These are phyloP conservation scores for Meredithiella fracta DNA, from an alignment of 2,329 filamentous ascomycete genomes.

Conservation along the genomic window DNA sequence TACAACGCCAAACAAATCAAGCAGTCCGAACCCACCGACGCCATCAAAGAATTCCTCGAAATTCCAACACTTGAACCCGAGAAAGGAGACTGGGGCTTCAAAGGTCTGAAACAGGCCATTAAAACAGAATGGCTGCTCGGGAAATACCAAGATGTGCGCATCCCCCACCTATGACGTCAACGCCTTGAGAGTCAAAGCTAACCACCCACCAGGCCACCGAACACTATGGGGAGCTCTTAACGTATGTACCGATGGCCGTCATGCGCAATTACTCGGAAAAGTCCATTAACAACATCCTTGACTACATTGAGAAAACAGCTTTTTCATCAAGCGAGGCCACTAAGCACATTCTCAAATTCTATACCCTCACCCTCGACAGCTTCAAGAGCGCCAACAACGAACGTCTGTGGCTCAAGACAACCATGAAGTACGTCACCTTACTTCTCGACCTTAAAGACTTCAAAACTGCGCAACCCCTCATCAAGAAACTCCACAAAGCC, in stretches of 20 bases:
- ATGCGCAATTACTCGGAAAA: constrained; percentile 98
- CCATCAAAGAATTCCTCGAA: constrained; percentile 81
- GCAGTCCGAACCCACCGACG: constrained; percentile 66
- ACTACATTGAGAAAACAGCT: constrained; percentile 87
- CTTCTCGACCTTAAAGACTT: constrained; percentile 89
- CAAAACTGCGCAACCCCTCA: constrained; percentile 58
- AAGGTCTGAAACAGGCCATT: constrained; percentile 92
- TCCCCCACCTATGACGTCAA: neutral
- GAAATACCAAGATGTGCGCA: constrained; percentile 59
- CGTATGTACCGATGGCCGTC: constrained; percentile 91
- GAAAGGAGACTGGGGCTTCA: constrained; percentile 98
- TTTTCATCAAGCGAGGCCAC: constrained; percentile 47
- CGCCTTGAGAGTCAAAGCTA: neutral
- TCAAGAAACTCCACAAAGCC: constrained; percentile 73
- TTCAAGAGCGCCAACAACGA: constrained; percentile 98
- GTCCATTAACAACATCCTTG: constrained; percentile 98
- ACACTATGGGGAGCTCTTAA: constrained; percentile 88
- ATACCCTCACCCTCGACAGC: constrained; percentile 78
- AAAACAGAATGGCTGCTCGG: constrained; percentile 90
- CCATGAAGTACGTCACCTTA: constrained; percentile 86
- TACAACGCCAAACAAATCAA: constrained; percentile 99
- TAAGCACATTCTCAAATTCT: constrained; percentile 84
- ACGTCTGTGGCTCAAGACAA: constrained; percentile 92
- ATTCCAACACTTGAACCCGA: constrained; percentile 71
- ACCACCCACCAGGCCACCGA: constrained; percentile 52